These are phyloP conservation scores for Dothideomycetes sp. DNA, from an alignment of 2,329 filamentous ascomycete genomes.

Conservation along the genomic window DNA sequence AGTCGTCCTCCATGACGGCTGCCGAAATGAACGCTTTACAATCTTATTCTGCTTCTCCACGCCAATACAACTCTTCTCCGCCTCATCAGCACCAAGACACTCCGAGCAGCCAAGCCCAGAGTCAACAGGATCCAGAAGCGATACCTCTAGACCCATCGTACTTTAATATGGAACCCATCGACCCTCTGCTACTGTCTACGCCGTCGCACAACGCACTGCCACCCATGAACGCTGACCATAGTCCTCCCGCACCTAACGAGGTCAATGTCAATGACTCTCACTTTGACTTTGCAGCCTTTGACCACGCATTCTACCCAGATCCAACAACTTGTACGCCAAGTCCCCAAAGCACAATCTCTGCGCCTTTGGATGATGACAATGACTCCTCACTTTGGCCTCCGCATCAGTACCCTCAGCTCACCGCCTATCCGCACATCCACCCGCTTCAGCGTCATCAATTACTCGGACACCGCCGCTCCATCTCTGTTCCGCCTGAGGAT, in stretches of 20 bases:
- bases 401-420: no score
- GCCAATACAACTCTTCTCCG: not conserved
- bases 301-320: not conserved
- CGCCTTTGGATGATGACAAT: no score
- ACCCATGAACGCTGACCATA: not conserved
- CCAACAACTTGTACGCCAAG: no score
- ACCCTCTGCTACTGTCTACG: not conserved
- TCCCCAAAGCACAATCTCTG: no score
- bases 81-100: not conserved
- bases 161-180: not conserved
- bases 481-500: slow-evolving; percentile 7
- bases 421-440: slow-evolving; percentile 1
- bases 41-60: not conserved
- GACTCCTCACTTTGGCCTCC: no score
- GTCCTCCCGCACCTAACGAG: not conserved
- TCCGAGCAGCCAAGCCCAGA: not conserved
- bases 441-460: slow-evolving; percentile 9
- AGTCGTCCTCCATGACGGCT: not conserved
- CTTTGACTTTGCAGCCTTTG: not conserved
- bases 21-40: not conserved
- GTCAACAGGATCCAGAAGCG: not conserved
- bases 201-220: not conserved
- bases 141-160: not conserved
- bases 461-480: slow-evolving; percentile 6
- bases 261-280: not conserved